Conservation (phyloP, 2,329 filamentous ascomycete species). For the Aspergillus glaucus region DNA sequence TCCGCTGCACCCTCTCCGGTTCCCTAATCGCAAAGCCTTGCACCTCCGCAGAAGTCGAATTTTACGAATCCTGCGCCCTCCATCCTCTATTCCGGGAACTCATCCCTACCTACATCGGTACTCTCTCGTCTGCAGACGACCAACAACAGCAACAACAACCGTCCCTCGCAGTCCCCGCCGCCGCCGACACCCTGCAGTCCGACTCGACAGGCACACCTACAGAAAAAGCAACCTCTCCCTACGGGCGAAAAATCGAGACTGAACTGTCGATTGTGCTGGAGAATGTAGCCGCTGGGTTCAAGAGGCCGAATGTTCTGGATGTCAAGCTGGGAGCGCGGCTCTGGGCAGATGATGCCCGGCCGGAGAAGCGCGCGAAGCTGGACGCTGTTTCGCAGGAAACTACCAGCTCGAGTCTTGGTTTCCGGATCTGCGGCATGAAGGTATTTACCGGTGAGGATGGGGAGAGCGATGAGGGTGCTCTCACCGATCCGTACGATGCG, state of each 20-base stretch:
- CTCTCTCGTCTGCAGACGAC: constrained; percentile 60
- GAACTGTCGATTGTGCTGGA: constrained; percentile 76
- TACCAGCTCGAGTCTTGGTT: constrained; percentile 55
- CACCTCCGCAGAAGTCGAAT: constrained; percentile 74
- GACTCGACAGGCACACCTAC: constrained; percentile 12
- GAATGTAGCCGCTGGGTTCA: constrained; percentile 76
- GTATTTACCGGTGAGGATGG: constrained; percentile 44
- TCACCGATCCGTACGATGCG: constrained; percentile 28
- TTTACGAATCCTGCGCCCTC: constrained; percentile 70
- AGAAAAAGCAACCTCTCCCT: constrained; percentile 33
- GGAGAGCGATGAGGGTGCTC: constrained; percentile 23
- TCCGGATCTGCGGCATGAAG: constrained; percentile 61
- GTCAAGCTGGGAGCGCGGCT: constrained; percentile 82
- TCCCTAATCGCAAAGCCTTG: constrained; percentile 92
- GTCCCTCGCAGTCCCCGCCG: constrained; percentile 12
- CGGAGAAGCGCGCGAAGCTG: constrained; percentile 52
- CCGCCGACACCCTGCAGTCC: constrained; percentile 8
- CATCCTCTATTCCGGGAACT: constrained; percentile 70
- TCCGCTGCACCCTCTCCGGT: constrained; percentile 75
- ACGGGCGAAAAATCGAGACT: constrained; percentile 63
- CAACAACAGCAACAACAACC: constrained; percentile 27
- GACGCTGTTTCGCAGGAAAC: constrained; percentile 55
- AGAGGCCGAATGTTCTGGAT: constrained; percentile 82
- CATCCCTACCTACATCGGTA: constrained; percentile 82
- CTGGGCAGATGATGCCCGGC: constrained; percentile 67